Conservation (phyloP, 805 yeast species). For the Barnettozyma vustinii region DNA sequence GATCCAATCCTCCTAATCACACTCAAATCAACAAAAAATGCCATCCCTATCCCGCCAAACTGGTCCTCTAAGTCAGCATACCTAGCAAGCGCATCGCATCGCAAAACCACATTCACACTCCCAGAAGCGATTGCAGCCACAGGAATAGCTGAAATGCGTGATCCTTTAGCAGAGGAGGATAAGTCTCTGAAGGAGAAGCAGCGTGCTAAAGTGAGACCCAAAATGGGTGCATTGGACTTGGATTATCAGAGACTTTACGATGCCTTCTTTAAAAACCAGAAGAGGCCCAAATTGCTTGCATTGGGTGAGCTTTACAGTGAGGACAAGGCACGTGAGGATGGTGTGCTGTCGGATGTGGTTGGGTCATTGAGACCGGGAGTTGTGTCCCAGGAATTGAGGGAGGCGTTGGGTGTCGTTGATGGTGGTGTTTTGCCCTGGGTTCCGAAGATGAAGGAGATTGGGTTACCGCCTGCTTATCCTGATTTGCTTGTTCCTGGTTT, state of each 20-base stretch:
- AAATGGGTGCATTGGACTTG: slow-evolving; percentile 77
- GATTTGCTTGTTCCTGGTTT: slow-evolving; percentile 52
- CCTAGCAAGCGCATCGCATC: slow-evolving; percentile 52
- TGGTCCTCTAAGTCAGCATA: slow-evolving; percentile 82
- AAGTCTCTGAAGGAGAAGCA: slow-evolving; percentile 59
- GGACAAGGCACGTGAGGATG: slow-evolving; percentile 55
- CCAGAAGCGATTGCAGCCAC: slow-evolving; percentile 78
- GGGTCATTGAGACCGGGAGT: slow-evolving; percentile 53
- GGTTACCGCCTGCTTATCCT: slow-evolving; percentile 70
- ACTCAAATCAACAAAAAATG: slow-evolving; percentile 60
- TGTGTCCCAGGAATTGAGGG: slow-evolving; percentile 53
- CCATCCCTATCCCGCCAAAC: slow-evolving; percentile 73
- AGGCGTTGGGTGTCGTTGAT: slow-evolving; percentile 63
- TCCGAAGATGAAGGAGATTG: slow-evolving; percentile 49
- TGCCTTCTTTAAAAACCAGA: slow-evolving; percentile 81
- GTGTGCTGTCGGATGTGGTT: not conserved
- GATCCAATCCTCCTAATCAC: slow-evolving; percentile 66
- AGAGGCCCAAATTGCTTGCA: slow-evolving; percentile 59
- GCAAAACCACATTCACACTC: slow-evolving; percentile 65
- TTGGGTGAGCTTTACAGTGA: slow-evolving; percentile 81
- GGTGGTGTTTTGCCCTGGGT: slow-evolving; percentile 67
- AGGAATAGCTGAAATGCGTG: slow-evolving; percentile 84
- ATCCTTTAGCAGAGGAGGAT: slow-evolving; percentile 44
- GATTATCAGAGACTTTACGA: slow-evolving; percentile 78
- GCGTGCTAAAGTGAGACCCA: slow-evolving; percentile 84